Conservation (phyloP, 768 basidiomycete genomes). For the Butyriboletus loyo region DNA sequence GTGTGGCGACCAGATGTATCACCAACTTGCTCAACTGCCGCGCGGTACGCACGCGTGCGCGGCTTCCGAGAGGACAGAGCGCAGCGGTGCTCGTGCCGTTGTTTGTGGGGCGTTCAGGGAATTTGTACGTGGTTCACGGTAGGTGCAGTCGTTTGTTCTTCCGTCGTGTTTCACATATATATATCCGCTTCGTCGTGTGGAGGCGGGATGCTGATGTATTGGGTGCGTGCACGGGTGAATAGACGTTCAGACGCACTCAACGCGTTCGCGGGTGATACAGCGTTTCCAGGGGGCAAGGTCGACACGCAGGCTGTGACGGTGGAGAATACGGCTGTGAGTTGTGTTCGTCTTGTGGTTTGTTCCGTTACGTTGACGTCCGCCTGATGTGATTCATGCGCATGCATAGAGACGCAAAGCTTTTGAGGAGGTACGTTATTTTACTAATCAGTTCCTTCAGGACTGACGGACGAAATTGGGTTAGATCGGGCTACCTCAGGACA, state of each 20-base stretch:
- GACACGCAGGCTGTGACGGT: constrained; percentile 64
- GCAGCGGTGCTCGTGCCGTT: constrained; percentile 82
- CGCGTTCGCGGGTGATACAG: constrained; percentile 84
- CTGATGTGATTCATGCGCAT: not conserved
- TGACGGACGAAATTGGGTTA: constrained; percentile 27
- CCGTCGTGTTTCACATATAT: not conserved
- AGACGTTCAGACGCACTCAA: constrained; percentile 74
- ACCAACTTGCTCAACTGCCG: constrained; percentile 26
- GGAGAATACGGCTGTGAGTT: constrained; percentile 74
- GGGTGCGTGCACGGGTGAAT: not conserved
- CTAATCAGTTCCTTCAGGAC: not conserved
- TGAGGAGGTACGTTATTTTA: constrained; percentile 63
- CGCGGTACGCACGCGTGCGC: constrained; percentile 29
- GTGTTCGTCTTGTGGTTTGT: not conserved
- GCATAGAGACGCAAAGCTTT: constrained; percentile 79
- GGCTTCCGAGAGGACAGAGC: constrained; percentile 53
- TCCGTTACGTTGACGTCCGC: not conserved
- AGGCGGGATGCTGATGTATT: not conserved
- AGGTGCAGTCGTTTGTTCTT: constrained; percentile 47
- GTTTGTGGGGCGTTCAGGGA: constrained; percentile 80
- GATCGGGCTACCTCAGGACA: constrained; percentile 82
- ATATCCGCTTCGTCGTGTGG: not conserved
- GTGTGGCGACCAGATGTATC: constrained; percentile 19
- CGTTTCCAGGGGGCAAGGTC: constrained; percentile 81
- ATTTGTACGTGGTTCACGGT: constrained; percentile 82